Evolutionary conservation across 768 basidiomycete genomes (phyloP), one percentile per base, ranked within the genome.

Genomic region (Suillus ampliporus): DNA sequence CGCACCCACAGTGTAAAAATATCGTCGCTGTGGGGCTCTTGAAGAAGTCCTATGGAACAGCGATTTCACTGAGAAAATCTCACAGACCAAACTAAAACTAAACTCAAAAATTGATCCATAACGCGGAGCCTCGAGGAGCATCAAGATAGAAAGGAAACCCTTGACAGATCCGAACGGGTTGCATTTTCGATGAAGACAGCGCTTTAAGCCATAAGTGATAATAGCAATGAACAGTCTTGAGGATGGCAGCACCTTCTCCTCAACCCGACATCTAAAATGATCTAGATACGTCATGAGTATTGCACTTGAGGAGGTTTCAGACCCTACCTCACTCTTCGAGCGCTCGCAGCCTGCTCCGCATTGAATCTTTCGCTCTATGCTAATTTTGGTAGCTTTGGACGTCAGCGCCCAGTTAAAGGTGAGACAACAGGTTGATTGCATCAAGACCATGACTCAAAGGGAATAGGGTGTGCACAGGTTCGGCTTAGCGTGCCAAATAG

Each of bases 1-100:
- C 35, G 52, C 35, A 54, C 52, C 35, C 52, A 53, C 35, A 54
- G 37, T 37, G 35, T 37, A 15, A 37, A 23, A 54, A 54, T 37
- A 15, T 23, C 21, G 15, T 38, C 21, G 21, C 2, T 56, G 23
- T 5, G 11, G 23, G 26, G 17, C 23, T 38, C 37, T 23, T 1
- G 8, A 9, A 38, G 23, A 23, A 40, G 37, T 40, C 26, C 17
- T 21, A 8, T 13, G 21, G 51, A 21, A 52, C 7, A 34, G 14
- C 14, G 8, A 4, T 35, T 37, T 21, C 14, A 21, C 51, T 35
- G 51, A 5, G 34, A 50, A 50, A 10, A 17, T 50, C 26, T 21
- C 35, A 13, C 50, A 17, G 21, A 17, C 53, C 23, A 54, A 17
- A 23, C 51, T 19, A 10, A 34, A 1, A 37, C 14, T 35, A 37